Evolutionary conservation across 1,284 basidiomycete genomes (phyloP).

Genomic region (Cryptococcus floricola): DNA sequence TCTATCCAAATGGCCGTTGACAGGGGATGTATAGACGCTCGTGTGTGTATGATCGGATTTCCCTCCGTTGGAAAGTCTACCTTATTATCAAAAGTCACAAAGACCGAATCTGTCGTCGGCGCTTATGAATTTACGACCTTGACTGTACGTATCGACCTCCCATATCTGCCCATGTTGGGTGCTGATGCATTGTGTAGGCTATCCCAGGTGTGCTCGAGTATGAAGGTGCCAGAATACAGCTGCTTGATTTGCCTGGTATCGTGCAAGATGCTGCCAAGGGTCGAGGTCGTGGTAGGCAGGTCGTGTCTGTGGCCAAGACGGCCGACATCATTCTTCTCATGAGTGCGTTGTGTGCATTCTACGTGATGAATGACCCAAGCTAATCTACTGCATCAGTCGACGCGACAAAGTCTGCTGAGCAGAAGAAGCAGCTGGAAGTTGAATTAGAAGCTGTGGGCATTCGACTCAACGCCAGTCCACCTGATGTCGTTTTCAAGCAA

Average conservation of each 20-base stretch:
- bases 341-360: slow-evolving; percentile 67
- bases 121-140: slow-evolving; percentile 96
- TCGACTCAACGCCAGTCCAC: slow-evolving; percentile 80
- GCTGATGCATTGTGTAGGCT: slow-evolving; percentile 54
- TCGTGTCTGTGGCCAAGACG: slow-evolving; percentile 89
- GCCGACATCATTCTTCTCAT: slow-evolving; percentile 93
- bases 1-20: background rate
- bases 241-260: slow-evolving; percentile 95
- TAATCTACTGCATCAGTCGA: slow-evolving; percentile 58
- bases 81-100: slow-evolving; percentile 83
- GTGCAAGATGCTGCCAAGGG: slow-evolving; percentile 94
- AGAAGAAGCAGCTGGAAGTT: slow-evolving; percentile 78
- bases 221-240: slow-evolving; percentile 85
- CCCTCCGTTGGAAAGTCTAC: slow-evolving; percentile 96
- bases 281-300: slow-evolving; percentile 89
- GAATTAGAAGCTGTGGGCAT: slow-evolving; percentile 97
- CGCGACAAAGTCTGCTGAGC: slow-evolving; percentile 93
- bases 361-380: background rate
- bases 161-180: background rate
- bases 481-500: slow-evolving; percentile 68
- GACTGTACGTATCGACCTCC: slow-evolving; percentile 56
- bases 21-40: slow-evolving; percentile 59
- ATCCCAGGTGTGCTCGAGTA: slow-evolving; percentile 94
- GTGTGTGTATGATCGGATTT: slow-evolving; percentile 90
- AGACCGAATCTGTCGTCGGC: slow-evolving; percentile 81